Percentiles rank a stretch among this genome's conserved stretches.
phyloP scores from a whole-genome alignment of 2,329 filamentous ascomycete genomes.

The Atkinsonella hypoxylon region DNA sequence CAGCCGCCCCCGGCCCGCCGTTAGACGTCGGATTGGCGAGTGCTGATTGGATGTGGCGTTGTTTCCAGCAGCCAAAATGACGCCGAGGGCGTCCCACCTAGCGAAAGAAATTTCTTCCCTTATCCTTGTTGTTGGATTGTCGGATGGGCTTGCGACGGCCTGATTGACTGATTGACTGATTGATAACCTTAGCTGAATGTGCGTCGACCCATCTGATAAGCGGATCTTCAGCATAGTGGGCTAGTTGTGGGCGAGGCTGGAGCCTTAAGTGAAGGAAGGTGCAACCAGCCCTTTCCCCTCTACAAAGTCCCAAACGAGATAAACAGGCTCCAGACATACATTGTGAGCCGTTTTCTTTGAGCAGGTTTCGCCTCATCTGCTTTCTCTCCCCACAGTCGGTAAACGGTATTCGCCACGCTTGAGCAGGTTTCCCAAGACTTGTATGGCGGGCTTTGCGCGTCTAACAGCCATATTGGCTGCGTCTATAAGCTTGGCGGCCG shows the following conservation, averaged over 20 bases:
- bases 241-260: not conserved
- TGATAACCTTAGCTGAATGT: no score
- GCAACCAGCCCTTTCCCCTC: not conserved
- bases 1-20: no score
- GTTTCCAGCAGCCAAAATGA: no score
- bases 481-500: constrained; percentile 11
- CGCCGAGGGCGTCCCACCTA: no score
- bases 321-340: not conserved
- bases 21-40: no score
- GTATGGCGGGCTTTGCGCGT: constrained; percentile 10
- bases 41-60: no score
- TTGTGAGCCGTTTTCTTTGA: not conserved
- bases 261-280: not conserved
- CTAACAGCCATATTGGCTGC: constrained; percentile 8
- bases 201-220: no score
- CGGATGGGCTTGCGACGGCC: no score
- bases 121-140: no score
- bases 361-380: not conserved
- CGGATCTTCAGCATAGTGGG: no score
- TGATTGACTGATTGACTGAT: no score
- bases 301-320: not conserved
- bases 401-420: not conserved
- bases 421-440: not conserved
- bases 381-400: not conserved
- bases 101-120: no score